phyloP scores from a whole-genome alignment of 2,329 filamentous ascomycete genomes.

The Trichoderma aggressivum region DNA sequence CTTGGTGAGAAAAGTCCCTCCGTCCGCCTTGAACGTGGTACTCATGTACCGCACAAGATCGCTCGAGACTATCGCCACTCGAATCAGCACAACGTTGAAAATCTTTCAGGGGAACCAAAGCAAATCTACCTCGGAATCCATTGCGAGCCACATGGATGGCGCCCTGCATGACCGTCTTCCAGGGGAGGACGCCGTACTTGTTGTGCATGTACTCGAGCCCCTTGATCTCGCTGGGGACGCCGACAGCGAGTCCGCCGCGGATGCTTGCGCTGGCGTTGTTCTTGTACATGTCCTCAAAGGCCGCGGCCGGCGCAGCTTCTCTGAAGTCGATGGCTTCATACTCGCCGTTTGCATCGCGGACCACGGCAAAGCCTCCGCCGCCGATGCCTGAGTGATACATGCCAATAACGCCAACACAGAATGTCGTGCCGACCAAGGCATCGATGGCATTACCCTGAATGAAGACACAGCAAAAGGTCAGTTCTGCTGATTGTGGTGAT shows the following conservation, averaged over 20 bases:
- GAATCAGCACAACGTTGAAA: background rate
- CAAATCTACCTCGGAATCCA: slow-evolving; percentile 55
- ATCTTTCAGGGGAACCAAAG: background rate
- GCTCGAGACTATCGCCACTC: slow-evolving; percentile 50
- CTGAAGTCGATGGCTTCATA: slow-evolving; percentile 90
- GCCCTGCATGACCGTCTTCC: slow-evolving; percentile 69
- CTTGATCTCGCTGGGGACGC: slow-evolving; percentile 70
- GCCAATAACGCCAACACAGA: slow-evolving; percentile 71
- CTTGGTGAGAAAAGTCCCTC: slow-evolving; percentile 63
- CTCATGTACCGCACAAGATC: slow-evolving; percentile 76
- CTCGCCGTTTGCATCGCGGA: slow-evolving; percentile 66
- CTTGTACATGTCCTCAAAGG: slow-evolving; percentile 80
- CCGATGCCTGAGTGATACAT: slow-evolving; percentile 83
- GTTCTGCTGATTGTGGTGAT: background rate
- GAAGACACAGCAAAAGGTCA: background rate
- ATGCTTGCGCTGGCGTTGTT: slow-evolving; percentile 66
- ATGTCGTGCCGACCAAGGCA: slow-evolving; percentile 67
- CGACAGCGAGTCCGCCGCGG: slow-evolving; percentile 68
- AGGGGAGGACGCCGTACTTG: slow-evolving; percentile 67
- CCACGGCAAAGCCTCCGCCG: slow-evolving; percentile 86
- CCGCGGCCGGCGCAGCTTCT: slow-evolving; percentile 79
- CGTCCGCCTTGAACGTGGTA: slow-evolving; percentile 35
- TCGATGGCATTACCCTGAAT: slow-evolving; percentile 70
- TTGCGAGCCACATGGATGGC: slow-evolving; percentile 70
- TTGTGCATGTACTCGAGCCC: slow-evolving; percentile 76